These are phyloP conservation scores for Mortierella sp. DNA, from an alignment of 371 early-diverging fungal genomes.

Conservation along the genomic window DNA sequence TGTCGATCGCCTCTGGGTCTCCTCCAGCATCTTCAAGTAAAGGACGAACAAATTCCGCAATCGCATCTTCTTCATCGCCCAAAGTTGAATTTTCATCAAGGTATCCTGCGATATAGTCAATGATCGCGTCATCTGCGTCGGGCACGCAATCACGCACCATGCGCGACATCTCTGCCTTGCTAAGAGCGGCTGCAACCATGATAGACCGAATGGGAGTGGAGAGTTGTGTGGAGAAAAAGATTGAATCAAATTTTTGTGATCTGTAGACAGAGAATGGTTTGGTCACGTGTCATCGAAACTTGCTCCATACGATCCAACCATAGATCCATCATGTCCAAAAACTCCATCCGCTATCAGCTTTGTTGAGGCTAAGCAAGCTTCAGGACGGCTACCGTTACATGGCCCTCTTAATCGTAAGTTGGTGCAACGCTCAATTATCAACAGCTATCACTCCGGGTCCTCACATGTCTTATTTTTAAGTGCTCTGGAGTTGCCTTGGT, in stretches of 20 bases:
- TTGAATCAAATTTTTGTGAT: background rate
- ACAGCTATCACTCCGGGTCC: too few species aligned
- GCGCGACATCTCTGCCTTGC: slow-evolving; percentile 56
- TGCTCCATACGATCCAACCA: slow-evolving; percentile 4
- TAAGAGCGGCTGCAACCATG: slow-evolving; percentile 52
- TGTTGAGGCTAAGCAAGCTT: too few species aligned
- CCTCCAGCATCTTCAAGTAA: slow-evolving; percentile 86
- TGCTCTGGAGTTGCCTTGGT: too few species aligned
- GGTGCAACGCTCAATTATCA: too few species aligned
- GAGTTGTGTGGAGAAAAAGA: background rate
- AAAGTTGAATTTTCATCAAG: slow-evolving; percentile 77
- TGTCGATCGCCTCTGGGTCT: slow-evolving; percentile 69
- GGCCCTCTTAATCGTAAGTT: too few species aligned
- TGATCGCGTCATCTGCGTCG: slow-evolving; percentile 80
- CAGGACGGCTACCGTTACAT: too few species aligned
- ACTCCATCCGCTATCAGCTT: background rate
- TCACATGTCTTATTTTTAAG: too few species aligned
- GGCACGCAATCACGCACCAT: slow-evolving; percentile 77
- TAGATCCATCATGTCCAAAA: background rate
- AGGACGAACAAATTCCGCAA: slow-evolving; percentile 89
- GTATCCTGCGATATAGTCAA: slow-evolving; percentile 88
- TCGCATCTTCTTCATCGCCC: slow-evolving; percentile 79
- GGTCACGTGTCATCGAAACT: background rate
- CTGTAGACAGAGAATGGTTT: background rate
- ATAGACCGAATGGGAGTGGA: slow-evolving; percentile 6